A percentile compares a stretch with the other conserved stretches of the same genome.
Evolutionary conservation across 192 early-diverging fungal genomes (phyloP).

Genomic region (Gonapodya prolifera): DNA sequence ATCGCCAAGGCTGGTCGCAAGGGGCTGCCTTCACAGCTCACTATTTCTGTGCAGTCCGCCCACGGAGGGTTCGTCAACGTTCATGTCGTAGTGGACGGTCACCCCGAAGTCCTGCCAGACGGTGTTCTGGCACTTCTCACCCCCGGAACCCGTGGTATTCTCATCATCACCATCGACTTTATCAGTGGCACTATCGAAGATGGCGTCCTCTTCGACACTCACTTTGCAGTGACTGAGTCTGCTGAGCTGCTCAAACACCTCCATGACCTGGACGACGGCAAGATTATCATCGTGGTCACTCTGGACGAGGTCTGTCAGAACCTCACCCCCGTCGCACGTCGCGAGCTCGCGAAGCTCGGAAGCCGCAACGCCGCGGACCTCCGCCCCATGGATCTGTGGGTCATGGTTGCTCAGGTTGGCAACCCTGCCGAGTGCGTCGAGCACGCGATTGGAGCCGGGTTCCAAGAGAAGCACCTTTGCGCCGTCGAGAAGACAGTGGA

Average conservation of each 20-base stretch:
- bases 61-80: constrained; percentile 65
- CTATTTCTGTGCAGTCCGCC: constrained; percentile 54
- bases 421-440: not conserved
- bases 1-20: no score
- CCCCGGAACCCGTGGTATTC: constrained; percentile 52
- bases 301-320: constrained; percentile 63
- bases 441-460: not conserved
- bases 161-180: constrained; percentile 63
- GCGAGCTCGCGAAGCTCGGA: constrained; percentile 47
- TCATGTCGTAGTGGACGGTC: constrained; percentile 30
- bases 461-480: not conserved
- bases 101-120: constrained; percentile 29
- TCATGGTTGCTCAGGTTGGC: not conserved
- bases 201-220: constrained; percentile 58
- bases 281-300: constrained; percentile 51
- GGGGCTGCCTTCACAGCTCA: no score
- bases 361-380: constrained; percentile 34
- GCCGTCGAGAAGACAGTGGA: not conserved
- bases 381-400: constrained; percentile 65
- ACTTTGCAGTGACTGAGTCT: constrained; percentile 41
- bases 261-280: constrained; percentile 45
- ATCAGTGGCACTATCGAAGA: constrained; percentile 54
- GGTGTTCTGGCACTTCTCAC: constrained; percentile 12
- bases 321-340: constrained; percentile 37
- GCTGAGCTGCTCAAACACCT: constrained; percentile 58